Evolutionary conservation across 805 yeast genomes (phyloP).

Genomic region (Wickerhamiella cacticola): DNA sequence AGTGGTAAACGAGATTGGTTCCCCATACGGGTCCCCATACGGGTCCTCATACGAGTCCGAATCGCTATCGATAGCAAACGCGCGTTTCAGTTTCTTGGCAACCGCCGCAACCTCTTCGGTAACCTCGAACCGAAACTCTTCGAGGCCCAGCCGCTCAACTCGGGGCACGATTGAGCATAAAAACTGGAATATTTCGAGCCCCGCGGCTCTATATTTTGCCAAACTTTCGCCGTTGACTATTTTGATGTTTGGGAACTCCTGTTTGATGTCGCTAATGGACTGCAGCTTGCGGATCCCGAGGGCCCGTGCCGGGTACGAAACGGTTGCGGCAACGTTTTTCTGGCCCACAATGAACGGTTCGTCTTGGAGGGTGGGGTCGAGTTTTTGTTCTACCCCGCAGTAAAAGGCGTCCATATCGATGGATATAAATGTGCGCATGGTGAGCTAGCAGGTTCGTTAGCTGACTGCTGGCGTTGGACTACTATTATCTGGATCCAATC

Average conservation of each 20-base stretch:
- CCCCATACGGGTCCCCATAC: not conserved
- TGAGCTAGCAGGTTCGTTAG: no score
- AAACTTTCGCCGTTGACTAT: slow-evolving; percentile 27
- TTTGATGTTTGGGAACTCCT: slow-evolving; percentile 21
- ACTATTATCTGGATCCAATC: no score
- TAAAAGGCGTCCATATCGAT: slow-evolving; percentile 29
- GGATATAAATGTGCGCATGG: slow-evolving; percentile 16
- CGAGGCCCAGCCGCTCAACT: slow-evolving; percentile 28
- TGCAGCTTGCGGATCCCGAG: slow-evolving; percentile 25
- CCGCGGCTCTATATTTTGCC: slow-evolving; percentile 25
- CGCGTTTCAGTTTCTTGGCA: slow-evolving; percentile 6
- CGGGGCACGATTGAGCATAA: slow-evolving; percentile 17
- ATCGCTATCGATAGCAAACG: not conserved
- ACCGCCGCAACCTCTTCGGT: slow-evolving; percentile 15
- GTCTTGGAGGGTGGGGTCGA: slow-evolving; percentile 22
- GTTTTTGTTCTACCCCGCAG: slow-evolving; percentile 27
- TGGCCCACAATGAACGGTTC: slow-evolving; percentile 27
- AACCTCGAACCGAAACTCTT: slow-evolving; percentile 27
- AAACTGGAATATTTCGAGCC: slow-evolving; percentile 22
- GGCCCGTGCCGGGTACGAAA: slow-evolving; percentile 26
- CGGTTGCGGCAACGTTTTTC: slow-evolving; percentile 26
- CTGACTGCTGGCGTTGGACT: no score
- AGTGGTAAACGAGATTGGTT: not conserved
- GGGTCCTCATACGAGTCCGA: not conserved
- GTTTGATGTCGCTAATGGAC: slow-evolving; percentile 15